These are phyloP conservation scores for Rhododendron ovatum DNA, from an alignment of 148 eudicot species.

Conservation along the genomic window DNA sequence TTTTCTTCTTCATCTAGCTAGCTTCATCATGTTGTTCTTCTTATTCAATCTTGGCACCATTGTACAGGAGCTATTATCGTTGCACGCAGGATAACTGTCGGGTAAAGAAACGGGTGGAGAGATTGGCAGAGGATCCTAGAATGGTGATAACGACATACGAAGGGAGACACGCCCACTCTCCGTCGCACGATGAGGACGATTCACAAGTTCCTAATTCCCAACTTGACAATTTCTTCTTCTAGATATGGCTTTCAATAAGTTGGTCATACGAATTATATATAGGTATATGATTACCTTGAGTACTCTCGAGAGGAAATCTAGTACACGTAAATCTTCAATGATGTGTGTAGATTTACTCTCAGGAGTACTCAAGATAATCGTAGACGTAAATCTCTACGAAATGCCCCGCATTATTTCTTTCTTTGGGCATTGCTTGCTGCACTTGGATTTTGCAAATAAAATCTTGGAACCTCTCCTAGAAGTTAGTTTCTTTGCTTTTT, in stretches of 20 bases:
- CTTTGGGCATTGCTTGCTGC: neutral
- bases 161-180: slow-evolving; percentile 74
- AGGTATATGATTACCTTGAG: neutral
- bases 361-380: neutral
- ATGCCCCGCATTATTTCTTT: neutral
- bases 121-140: slow-evolving; percentile 83
- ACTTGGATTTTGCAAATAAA: neutral
- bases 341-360: neutral
- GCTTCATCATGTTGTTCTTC: neutral
- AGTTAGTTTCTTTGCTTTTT: neutral
- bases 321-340: neutral
- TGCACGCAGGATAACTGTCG: slow-evolving; percentile 81
- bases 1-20: neutral
- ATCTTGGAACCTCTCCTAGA: neutral
- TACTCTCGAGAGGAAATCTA: neutral
- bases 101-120: slow-evolving; percentile 76
- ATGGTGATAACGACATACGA: slow-evolving; percentile 90
- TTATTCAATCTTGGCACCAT: neutral
- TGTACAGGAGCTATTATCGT: slow-evolving; percentile 72
- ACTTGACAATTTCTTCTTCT: slow-evolving; percentile 43
- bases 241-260: neutral
- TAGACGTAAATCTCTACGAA: neutral
- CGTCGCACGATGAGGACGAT: slow-evolving; percentile 58
- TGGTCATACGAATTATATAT: neutral
- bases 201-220: slow-evolving; percentile 33